These are phyloP conservation scores for Linum trigynum DNA, from an alignment of 345 rosid species.

Conservation along the genomic window DNA sequence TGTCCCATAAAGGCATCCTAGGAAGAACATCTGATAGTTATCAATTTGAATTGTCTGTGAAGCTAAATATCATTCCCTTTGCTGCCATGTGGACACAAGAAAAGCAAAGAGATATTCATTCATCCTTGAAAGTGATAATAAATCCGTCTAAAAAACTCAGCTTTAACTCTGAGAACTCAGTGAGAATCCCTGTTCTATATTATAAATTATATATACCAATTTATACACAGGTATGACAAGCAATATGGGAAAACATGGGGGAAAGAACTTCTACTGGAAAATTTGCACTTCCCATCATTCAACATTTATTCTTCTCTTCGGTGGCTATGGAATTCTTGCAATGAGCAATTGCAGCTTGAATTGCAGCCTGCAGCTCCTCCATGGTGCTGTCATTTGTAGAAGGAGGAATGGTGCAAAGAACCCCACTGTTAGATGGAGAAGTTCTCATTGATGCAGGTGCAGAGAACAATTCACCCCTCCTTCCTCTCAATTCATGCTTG, in stretches of 20 bases:
- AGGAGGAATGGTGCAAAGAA: slow-evolving; percentile 34
- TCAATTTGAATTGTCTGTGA: too few relatives aligned
- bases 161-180: not conserved
- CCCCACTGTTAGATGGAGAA: slow-evolving; percentile 80
- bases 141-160: not conserved
- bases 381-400: slow-evolving; percentile 64
- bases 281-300: not conserved
- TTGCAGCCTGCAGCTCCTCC: slow-evolving; percentile 95
- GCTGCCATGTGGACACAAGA: not conserved
- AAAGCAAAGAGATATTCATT: not conserved
- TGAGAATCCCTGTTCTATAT: not conserved
- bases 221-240: not conserved
- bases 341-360: slow-evolving; percentile 93
- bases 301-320: slow-evolving; percentile 19
- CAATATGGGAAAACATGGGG: not conserved
- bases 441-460: slow-evolving; percentile 85
- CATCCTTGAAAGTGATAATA: too few relatives aligned
- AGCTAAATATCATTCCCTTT: too few relatives aligned
- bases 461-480: slow-evolving; percentile 44
- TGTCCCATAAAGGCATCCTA: too few relatives aligned
- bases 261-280: not conserved
- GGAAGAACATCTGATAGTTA: too few relatives aligned
- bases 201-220: not conserved
- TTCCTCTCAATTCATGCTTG: slow-evolving; percentile 37
- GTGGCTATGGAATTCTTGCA: slow-evolving; percentile 71